A percentile compares a stretch with the other conserved stretches of the same genome.
These are phyloP conservation scores for Aspergillus fructus DNA, from an alignment of 2,329 filamentous ascomycete genomes.

Conservation along the genomic window DNA sequence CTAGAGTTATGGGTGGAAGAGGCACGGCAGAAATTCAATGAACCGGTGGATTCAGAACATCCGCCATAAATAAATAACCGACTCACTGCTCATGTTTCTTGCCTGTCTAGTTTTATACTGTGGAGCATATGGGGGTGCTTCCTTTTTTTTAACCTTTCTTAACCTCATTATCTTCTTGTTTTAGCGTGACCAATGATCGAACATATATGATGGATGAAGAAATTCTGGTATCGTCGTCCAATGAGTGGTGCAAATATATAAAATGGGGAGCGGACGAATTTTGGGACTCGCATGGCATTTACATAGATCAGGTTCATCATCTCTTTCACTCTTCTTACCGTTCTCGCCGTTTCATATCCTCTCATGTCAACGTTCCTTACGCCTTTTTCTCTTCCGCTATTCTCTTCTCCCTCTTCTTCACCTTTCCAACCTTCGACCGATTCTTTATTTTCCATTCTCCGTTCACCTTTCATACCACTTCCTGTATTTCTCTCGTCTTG, in stretches of 20 bases:
- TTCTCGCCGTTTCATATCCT: constrained; percentile 7
- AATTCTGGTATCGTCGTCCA: constrained; percentile 34
- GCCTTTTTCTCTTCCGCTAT: neutral
- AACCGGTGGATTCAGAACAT: constrained; percentile 40
- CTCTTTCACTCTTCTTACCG: constrained; percentile 23
- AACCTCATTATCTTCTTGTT: constrained; percentile 34
- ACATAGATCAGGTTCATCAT: constrained; percentile 40
- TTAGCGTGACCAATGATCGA: constrained; percentile 44
- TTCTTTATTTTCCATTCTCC: constrained; percentile 21
- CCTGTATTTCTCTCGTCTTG: constrained; percentile 34
- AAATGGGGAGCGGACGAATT: constrained; percentile 39
- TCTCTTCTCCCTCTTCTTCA: constrained; percentile 3
- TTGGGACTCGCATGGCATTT: constrained; percentile 40
- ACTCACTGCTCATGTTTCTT: constrained; percentile 7
- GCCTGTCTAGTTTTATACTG: constrained; percentile 16
- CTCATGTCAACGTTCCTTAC: constrained; percentile 7
- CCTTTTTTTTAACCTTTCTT: constrained; percentile 16
- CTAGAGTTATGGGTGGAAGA: constrained; percentile 72
- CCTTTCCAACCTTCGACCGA: constrained; percentile 16
- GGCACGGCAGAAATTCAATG: constrained; percentile 53
- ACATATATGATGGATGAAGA: constrained; percentile 42
- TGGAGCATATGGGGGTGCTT: constrained; percentile 16
- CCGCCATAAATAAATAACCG: constrained; percentile 28
- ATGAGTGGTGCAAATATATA: constrained; percentile 39
- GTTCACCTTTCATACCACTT: constrained; percentile 21